Evolutionary conservation across 2,329 filamentous ascomycete genomes (phyloP).

Genomic region (Talaromyces pinophilus): DNA sequence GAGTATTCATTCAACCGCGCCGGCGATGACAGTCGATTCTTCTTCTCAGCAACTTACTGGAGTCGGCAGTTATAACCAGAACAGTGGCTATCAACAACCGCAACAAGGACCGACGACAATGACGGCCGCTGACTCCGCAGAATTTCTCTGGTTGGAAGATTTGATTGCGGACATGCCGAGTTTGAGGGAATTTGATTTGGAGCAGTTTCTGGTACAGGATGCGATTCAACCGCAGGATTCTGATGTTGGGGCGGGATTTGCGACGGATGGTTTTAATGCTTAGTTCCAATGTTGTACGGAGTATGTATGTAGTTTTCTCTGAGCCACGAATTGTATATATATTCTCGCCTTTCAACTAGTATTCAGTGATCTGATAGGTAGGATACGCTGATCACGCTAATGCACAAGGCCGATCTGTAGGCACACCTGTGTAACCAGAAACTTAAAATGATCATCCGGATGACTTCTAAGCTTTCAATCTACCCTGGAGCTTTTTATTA

Average conservation of each 20-base stretch:
- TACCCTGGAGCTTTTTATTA: too few relatives aligned
- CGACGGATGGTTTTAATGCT: not conserved
- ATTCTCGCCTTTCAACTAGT: not conserved
- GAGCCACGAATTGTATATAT: not conserved
- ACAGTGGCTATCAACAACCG: not conserved
- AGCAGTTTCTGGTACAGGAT: constrained; percentile 42
- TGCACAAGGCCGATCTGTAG: not conserved
- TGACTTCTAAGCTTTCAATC: not conserved
- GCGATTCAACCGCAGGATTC: constrained; percentile 29
- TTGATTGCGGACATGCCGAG: constrained; percentile 49
- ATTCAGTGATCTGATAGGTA: not conserved
- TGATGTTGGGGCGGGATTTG: not conserved
- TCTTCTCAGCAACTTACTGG: not conserved
- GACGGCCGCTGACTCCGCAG: constrained; percentile 35
- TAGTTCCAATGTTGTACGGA: not conserved
- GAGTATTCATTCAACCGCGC: constrained; percentile 37
- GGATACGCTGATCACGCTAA: not conserved
- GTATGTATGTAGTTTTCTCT: not conserved
- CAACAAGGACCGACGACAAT: constrained; percentile 11
- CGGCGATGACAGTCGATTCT: constrained; percentile 22
- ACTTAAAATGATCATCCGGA: not conserved
- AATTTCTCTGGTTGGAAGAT: constrained; percentile 48
- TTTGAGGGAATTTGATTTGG: constrained; percentile 49
- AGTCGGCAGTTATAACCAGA: not conserved
- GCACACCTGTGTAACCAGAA: not conserved